Conservation (phyloP, 2,329 filamentous ascomycete species). For the Sporothrix pseudoabietina region DNA sequence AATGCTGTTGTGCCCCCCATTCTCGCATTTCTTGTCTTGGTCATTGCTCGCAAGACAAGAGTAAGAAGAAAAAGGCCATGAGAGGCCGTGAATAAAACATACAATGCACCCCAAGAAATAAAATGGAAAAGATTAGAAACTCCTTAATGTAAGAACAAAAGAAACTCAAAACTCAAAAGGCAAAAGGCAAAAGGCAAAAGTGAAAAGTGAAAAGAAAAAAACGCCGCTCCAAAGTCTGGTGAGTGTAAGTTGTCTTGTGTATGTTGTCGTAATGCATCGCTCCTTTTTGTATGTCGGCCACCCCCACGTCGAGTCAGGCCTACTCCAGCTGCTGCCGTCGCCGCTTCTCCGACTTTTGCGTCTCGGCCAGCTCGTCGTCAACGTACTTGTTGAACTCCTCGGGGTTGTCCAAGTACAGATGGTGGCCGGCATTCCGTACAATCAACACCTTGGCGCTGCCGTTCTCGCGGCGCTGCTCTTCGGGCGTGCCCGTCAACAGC, state of each 20-base stretch:
- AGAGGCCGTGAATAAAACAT: neutral
- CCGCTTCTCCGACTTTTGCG: conserved; percentile 39
- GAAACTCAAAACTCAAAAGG: neutral
- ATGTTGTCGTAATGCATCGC: conserved; percentile 11
- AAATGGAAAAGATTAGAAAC: neutral
- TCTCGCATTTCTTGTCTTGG: neutral
- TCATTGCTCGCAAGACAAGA: neutral
- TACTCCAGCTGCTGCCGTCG: conserved; percentile 28
- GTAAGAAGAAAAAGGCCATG: too few relatives aligned
- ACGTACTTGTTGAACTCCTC: conserved; percentile 60
- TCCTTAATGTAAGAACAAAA: neutral
- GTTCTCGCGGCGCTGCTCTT: conserved; percentile 72
- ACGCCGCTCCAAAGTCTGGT: neutral
- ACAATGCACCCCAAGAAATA: neutral
- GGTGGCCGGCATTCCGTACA: conserved; percentile 63
- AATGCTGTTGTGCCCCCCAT: neutral
- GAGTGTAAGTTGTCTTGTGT: neutral
- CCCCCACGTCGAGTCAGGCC: too few relatives aligned
- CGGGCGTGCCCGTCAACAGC: conserved; percentile 62
- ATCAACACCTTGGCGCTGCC: conserved; percentile 82
- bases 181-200: neutral
- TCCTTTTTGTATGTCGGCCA: neutral
- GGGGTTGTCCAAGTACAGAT: conserved; percentile 62
- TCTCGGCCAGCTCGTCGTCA: conserved; percentile 57
- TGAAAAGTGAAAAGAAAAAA: neutral